A percentile compares a stretch with the other conserved stretches of the same genome.
phyloP scores from a whole-genome alignment of 1,139 yeast genomes.

The Protomyces gravidus region DNA sequence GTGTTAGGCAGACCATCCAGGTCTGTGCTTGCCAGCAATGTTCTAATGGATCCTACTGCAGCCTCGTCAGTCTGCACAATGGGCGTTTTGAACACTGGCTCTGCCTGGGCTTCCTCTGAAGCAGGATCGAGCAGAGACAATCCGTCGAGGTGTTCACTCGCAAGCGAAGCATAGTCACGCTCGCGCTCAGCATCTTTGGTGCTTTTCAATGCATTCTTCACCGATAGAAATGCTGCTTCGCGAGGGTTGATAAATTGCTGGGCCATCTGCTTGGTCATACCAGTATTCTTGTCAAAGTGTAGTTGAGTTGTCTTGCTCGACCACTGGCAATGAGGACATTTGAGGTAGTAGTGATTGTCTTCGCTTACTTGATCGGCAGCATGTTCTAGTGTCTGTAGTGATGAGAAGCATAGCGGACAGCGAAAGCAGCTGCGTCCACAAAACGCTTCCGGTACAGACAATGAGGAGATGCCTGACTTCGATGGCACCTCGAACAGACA shows the following conservation, averaged over 20 bases:
- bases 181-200: background rate
- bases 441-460: slow-evolving; percentile 6
- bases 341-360: slow-evolving; percentile 16
- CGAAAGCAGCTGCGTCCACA: slow-evolving; percentile 35
- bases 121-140: background rate
- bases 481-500: slow-evolving; percentile 34
- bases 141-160: background rate
- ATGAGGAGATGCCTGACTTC: background rate
- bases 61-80: background rate
- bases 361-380: background rate
- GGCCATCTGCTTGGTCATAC: slow-evolving; percentile 21
- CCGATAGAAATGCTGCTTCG: background rate
- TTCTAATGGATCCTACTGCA: background rate
- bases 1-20: background rate
- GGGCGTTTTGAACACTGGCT: background rate
- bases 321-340: slow-evolving; percentile 34
- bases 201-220: background rate
- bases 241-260: background rate
- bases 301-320: slow-evolving; percentile 29
- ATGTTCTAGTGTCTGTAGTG: slow-evolving; percentile 23
- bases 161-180: background rate
- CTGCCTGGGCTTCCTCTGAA: background rate
- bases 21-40: background rate
- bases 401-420: slow-evolving; percentile 33
- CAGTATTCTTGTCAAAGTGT: slow-evolving; percentile 26